phyloP scores from a whole-genome alignment of 208 protist genomes.

The Leishmania lainsoni region DNA sequence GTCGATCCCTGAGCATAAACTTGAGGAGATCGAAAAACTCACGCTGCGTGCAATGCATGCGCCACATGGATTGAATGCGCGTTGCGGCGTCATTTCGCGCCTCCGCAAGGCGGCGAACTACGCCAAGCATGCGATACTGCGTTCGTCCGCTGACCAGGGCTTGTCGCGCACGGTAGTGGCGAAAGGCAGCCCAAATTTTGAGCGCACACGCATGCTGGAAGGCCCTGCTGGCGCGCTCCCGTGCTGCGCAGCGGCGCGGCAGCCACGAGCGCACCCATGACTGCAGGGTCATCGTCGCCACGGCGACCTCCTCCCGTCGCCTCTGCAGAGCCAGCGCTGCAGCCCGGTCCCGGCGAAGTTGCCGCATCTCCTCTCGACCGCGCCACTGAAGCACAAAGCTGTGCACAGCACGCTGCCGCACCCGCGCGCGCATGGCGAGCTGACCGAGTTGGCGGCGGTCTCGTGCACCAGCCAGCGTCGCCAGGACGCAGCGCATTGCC shows the following conservation, averaged over 20 bases:
- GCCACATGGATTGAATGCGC: conserved; percentile 69
- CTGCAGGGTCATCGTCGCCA: conserved; percentile 59
- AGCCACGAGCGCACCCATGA: conserved; percentile 46
- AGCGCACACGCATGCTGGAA: conserved; percentile 14
- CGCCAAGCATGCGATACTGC: conserved; percentile 8
- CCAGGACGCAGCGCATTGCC: conserved; percentile 37
- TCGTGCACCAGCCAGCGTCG: conserved; percentile 54
- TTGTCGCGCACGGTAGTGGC: conserved; percentile 28
- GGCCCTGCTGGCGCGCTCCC: neutral
- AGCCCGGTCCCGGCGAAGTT: conserved; percentile 33
- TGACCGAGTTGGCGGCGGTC: conserved; percentile 32
- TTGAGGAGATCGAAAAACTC: conserved; percentile 29
- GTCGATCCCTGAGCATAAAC: conserved; percentile 60
- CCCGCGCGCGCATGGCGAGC: conserved; percentile 10
- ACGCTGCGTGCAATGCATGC: conserved; percentile 33
- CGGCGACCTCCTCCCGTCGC: conserved; percentile 56
- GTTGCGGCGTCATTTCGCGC: conserved; percentile 41
- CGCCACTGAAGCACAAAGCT: conserved; percentile 40
- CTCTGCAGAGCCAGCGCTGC: conserved; percentile 25
- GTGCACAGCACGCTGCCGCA: conserved; percentile 43
- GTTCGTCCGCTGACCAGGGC: neutral
- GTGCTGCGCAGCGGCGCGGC: conserved; percentile 7
- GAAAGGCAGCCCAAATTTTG: conserved; percentile 37
- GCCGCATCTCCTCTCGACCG: conserved; percentile 20
- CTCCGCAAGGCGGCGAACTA: conserved; percentile 9